phyloP scores from a whole-genome alignment of 1,284 basidiomycete species.

The Stereum hirsutum region DNA sequence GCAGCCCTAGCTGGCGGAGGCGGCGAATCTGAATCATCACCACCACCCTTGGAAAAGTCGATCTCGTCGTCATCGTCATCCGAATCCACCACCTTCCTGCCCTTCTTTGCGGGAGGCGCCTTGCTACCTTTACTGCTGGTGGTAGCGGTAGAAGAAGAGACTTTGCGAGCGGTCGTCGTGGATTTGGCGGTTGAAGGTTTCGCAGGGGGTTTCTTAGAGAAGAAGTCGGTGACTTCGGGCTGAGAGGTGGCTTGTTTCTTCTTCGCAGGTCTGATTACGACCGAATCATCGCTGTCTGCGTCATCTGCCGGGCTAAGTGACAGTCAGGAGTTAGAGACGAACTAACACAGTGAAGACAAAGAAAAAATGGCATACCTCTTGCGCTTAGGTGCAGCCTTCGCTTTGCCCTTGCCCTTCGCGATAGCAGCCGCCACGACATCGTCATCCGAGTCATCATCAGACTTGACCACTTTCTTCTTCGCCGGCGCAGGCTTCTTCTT shows the following conservation, averaged over 20 bases:
- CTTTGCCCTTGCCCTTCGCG: conserved; percentile 29
- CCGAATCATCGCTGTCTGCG: conserved; percentile 32
- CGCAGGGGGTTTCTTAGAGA: conserved; percentile 33
- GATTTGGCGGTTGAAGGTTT: too few species aligned
- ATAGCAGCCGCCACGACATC: conserved; percentile 20
- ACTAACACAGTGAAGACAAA: conserved; percentile 6
- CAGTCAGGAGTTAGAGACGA: conserved; percentile 15
- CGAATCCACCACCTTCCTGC: conserved; percentile 21
- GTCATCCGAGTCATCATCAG: conserved; percentile 20
- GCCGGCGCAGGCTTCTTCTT: conserved; percentile 15
- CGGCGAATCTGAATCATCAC: neutral
- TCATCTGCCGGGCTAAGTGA: conserved; percentile 17
- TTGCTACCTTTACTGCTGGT: conserved; percentile 34
- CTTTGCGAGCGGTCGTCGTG: conserved; percentile 29
- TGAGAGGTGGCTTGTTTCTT: conserved; percentile 27
- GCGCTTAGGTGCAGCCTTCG: conserved; percentile 31
- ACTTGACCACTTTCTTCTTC: conserved; percentile 24
- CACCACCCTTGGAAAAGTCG: too few species aligned
- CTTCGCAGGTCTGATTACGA: conserved; percentile 31
- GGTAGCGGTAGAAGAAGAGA: conserved; percentile 33
- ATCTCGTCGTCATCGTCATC: conserved; percentile 29
- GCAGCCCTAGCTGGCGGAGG: conserved; percentile 3
- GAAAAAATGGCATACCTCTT: conserved; percentile 30
- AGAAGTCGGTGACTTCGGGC: conserved; percentile 48
- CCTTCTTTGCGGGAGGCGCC: conserved; percentile 18